phyloP scores from a whole-genome alignment of 441 rosid species.

The Arabidopsis hybrid region DNA sequence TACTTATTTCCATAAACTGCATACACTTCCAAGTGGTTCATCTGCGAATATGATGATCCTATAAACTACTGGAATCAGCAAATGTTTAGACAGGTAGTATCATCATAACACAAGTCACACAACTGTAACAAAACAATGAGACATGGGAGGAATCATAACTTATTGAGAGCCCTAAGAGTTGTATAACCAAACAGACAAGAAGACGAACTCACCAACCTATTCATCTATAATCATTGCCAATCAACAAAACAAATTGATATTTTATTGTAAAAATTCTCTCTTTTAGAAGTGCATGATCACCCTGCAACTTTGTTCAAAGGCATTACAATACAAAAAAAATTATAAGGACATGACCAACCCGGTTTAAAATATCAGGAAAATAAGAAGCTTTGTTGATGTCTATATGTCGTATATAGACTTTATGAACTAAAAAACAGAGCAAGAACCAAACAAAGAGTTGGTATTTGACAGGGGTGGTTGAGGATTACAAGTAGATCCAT shows the following conservation, averaged over 20 bases:
- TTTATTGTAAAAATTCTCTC: conserved; percentile 18
- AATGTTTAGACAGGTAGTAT: background rate
- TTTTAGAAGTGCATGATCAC: conserved; percentile 26
- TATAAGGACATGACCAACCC: conserved; percentile 16
- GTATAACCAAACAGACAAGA: conserved; percentile 22
- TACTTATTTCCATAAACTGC: conserved; percentile 18
- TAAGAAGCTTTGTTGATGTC: conserved; percentile 9
- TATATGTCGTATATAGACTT: conserved; percentile 22
- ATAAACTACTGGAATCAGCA: background rate
- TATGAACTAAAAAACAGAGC: conserved; percentile 41
- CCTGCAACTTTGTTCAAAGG: conserved; percentile 9
- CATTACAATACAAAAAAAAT: background rate
- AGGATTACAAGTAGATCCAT: conserved; percentile 36
- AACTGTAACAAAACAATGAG: background rate
- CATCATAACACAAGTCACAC: background rate
- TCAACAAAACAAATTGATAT: conserved; percentile 26
- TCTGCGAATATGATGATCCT: background rate
- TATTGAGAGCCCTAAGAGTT: conserved; percentile 1
- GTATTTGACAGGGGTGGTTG: conserved; percentile 41
- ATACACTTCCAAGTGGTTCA: conserved; percentile 11
- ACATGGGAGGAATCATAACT: background rate
- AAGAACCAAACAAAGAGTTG: conserved; percentile 44
- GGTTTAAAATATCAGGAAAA: conserved; percentile 6
- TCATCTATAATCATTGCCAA: conserved; percentile 43
- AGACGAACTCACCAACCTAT: conserved; percentile 38